phyloP scores from a whole-genome alignment of 768 basidiomycete genomes.

The Podaxis sp. region DNA sequence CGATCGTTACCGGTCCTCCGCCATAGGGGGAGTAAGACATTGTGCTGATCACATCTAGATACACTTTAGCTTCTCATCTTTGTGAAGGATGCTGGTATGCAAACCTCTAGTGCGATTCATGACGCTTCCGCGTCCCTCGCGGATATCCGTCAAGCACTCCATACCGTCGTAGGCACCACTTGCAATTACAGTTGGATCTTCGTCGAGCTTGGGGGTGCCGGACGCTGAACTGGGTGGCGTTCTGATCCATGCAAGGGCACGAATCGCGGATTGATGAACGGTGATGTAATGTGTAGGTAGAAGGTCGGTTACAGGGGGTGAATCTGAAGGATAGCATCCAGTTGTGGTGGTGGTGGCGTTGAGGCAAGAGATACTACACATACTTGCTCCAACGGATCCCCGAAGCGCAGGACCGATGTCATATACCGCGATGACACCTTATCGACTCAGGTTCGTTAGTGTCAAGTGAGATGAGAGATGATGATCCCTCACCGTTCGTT shows the following conservation, averaged over 20 bases:
- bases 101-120: constrained; percentile 78
- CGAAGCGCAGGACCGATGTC: constrained; percentile 43
- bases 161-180: constrained; percentile 82
- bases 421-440: constrained; percentile 57
- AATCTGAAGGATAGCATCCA: constrained; percentile 15
- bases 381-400: constrained; percentile 26
- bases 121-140: constrained; percentile 61
- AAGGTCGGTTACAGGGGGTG: constrained; percentile 31
- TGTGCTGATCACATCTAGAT: constrained; percentile 64
- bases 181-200: constrained; percentile 68
- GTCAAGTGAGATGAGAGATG: neutral
- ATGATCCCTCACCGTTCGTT: constrained; percentile 60
- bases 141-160: constrained; percentile 71
- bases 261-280: constrained; percentile 77
- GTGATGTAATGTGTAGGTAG: constrained; percentile 70
- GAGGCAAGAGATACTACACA: constrained; percentile 3
- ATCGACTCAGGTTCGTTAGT: constrained; percentile 6
- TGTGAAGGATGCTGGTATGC: neutral
- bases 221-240: constrained; percentile 50
- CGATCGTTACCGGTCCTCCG: constrained; percentile 71
- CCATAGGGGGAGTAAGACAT: constrained; percentile 64
- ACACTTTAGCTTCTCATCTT: neutral
- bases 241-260: constrained; percentile 70
- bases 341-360: neutral
- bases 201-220: constrained; percentile 40